Conservation (phyloP, 1,139 yeast species). For the Geotrichum cucujoidarum region DNA sequence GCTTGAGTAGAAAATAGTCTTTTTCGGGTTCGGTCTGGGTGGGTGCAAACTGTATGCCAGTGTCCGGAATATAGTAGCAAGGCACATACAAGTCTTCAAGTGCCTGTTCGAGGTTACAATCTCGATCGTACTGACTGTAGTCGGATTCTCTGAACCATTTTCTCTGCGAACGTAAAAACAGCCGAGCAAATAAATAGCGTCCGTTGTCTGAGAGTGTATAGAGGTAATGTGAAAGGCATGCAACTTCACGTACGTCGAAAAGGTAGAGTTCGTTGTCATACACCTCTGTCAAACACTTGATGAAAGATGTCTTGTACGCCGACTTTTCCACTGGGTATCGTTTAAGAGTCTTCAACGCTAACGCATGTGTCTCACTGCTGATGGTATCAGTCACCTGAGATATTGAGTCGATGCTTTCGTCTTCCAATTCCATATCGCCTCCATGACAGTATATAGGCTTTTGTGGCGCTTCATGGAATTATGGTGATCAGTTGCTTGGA, state of each 20-base stretch:
- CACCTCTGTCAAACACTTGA: constrained; percentile 8
- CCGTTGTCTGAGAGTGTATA: constrained; percentile 10
- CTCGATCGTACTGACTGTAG: constrained; percentile 13
- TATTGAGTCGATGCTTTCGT: neutral
- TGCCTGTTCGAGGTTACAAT: constrained; percentile 12
- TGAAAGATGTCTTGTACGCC: constrained; percentile 11
- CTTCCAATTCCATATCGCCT: neutral
- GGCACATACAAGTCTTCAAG: constrained; percentile 7
- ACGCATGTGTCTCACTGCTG: no score
- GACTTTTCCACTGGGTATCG: constrained; percentile 17
- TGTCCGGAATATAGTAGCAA: constrained; percentile 8
- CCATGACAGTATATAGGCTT: neutral
- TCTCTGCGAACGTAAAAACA: constrained; percentile 14
- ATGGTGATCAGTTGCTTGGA: no score
- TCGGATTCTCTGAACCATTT: constrained; percentile 15
- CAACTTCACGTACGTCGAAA: constrained; percentile 12
- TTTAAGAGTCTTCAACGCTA: neutral
- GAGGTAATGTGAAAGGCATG: constrained; percentile 12
- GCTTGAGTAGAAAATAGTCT: constrained; percentile 9
- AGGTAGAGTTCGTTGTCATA: constrained; percentile 9
- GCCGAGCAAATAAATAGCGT: constrained; percentile 14
- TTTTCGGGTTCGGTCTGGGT: neutral
- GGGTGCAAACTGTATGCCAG: neutral
- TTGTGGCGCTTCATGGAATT: neutral
- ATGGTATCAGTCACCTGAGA: no score